phyloP scores from a whole-genome alignment of 176 grass and related monocot species.

The Coix lacrymajobi region DNA sequence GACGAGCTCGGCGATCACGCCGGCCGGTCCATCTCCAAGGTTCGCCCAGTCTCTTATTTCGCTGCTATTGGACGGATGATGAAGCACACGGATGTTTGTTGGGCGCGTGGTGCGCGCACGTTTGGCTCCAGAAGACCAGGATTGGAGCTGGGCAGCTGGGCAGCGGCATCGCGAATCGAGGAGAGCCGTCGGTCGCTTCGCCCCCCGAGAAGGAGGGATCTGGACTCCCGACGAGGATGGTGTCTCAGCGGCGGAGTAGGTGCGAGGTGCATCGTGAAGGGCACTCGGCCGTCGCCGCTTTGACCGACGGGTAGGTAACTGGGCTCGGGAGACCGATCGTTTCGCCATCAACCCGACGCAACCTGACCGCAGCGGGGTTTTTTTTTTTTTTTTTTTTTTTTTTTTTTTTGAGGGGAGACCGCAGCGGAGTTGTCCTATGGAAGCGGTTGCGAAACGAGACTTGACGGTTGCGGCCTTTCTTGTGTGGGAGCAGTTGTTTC shows the following conservation, averaged over 20 bases:
- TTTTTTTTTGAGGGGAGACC: too few species aligned
- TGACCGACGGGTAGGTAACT: neutral
- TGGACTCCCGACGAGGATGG: neutral
- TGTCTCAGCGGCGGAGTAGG: neutral
- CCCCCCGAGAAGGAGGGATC: neutral
- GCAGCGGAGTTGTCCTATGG: neutral
- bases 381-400: too few species aligned
- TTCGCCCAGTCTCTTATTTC: neutral
- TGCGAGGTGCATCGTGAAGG: neutral
- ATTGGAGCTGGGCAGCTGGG: neutral
- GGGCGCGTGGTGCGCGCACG: neutral
- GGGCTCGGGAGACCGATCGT: neutral
- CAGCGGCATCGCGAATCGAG: neutral
- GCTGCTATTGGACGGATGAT: neutral
- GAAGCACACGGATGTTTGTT: neutral
- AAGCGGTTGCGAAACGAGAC: neutral
- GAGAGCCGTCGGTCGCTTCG: neutral
- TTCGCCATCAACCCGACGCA: too few species aligned
- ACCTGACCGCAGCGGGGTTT: too few species aligned
- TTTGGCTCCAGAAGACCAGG: neutral
- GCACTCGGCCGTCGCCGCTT: neutral
- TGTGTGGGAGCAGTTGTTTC: neutral
- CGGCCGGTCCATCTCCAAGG: neutral
- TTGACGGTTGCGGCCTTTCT: neutral
- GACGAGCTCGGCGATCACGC: neutral